These are phyloP conservation scores for Fusarium tanahbumbuense DNA, from an alignment of 2,329 filamentous ascomycete genomes.

Conservation along the genomic window DNA sequence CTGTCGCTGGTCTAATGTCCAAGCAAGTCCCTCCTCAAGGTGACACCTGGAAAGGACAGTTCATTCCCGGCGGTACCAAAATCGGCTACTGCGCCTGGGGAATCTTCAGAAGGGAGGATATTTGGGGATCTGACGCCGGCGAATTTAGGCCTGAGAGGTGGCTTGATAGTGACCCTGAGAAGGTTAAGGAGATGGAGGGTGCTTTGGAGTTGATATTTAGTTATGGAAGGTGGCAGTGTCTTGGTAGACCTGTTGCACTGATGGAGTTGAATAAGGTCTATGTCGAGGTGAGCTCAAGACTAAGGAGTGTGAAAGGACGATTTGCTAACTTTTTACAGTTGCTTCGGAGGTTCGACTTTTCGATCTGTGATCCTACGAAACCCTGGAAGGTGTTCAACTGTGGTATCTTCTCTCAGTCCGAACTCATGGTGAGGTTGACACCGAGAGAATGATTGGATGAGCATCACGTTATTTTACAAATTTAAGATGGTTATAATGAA, in stretches of 20 bases:
- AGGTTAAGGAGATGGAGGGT: constrained; percentile 50
- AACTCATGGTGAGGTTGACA: constrained; percentile 44
- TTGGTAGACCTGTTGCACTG: constrained; percentile 53
- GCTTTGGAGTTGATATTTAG: constrained; percentile 55
- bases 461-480: too few relatives aligned
- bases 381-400: constrained; percentile 50
- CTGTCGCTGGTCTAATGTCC: constrained; percentile 52
- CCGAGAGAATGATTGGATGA: not conserved
- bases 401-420: constrained; percentile 49
- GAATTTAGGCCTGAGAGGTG: constrained; percentile 53
- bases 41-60: constrained; percentile 48
- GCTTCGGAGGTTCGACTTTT: constrained; percentile 48
- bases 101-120: constrained; percentile 48
- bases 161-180: constrained; percentile 52
- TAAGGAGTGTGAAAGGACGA: rapidly evolving
- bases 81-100: constrained; percentile 53
- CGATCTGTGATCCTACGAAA: constrained; percentile 47
- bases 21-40: constrained; percentile 50
- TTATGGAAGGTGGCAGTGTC: constrained; percentile 54
- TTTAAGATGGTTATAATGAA: not conserved
- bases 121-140: constrained; percentile 52
- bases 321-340: constrained; percentile 37
- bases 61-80: constrained; percentile 50
- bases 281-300: constrained; percentile 51
- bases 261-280: constrained; percentile 56